Evolutionary conservation across 2,329 filamentous ascomycete genomes (phyloP).

Genomic region (Hysterium pulicare): DNA sequence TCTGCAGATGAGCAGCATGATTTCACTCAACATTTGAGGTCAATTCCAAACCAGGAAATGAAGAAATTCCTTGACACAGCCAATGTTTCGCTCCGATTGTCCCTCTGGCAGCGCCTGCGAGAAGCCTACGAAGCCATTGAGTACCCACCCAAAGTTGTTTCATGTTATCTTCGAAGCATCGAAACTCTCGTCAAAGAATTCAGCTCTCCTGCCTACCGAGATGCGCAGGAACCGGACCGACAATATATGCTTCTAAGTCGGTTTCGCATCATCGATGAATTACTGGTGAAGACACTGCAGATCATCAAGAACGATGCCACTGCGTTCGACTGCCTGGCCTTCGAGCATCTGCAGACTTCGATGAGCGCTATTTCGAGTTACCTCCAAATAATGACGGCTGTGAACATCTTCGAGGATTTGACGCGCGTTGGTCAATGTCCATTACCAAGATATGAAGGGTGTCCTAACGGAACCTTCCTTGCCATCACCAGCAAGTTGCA

Average conservation of each 20-base stretch:
- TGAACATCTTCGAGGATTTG: conserved; percentile 79
- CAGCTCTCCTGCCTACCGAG: conserved; percentile 55
- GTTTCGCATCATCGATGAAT: conserved; percentile 74
- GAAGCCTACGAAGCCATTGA: conserved; percentile 83
- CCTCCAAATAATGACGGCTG: conserved; percentile 71
- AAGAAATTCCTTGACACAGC: conserved; percentile 80
- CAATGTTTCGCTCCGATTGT: conserved; percentile 76
- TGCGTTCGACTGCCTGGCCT: conserved; percentile 81
- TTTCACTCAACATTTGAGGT: conserved; percentile 5
- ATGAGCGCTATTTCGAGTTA: conserved; percentile 69
- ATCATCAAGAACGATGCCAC: conserved; percentile 61
- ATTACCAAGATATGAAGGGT: conserved; percentile 56
- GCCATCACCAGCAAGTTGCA: conserved; percentile 67
- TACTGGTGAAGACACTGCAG: conserved; percentile 68
- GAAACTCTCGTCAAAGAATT: conserved; percentile 75
- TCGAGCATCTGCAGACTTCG: conserved; percentile 70
- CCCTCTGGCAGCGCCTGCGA: conserved; percentile 86
- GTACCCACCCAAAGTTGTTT: conserved; percentile 83
- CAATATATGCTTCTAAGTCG: conserved; percentile 69
- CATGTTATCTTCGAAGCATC: conserved; percentile 80
- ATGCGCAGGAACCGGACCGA: conserved; percentile 60
- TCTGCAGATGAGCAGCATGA: conserved; percentile 6
- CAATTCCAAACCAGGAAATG: conserved; percentile 62
- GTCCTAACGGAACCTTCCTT: conserved; percentile 38
- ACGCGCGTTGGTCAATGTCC: conserved; percentile 71